Evolutionary conservation across 345 rosid species (phyloP).

Genomic region (Citrus hindsii): DNA sequence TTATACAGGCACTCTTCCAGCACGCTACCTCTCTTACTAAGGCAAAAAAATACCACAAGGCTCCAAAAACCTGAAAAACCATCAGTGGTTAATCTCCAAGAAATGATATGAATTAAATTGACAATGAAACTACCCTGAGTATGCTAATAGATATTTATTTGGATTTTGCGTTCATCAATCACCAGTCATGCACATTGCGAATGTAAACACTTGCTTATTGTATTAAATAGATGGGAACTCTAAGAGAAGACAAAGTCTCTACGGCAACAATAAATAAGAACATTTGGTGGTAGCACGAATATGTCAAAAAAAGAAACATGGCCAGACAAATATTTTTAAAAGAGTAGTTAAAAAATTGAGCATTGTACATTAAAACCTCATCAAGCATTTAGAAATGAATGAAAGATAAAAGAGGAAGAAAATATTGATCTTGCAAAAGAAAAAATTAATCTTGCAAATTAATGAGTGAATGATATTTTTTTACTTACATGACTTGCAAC

Average conservation of each 20-base stretch:
- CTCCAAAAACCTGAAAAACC: constrained; percentile 1
- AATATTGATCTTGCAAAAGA: too few species aligned
- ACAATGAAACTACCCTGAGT: too few species aligned
- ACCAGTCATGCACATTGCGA: too few species aligned
- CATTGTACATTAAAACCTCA: background rate
- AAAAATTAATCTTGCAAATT: too few species aligned
- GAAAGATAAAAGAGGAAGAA: background rate
- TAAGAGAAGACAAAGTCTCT: background rate
- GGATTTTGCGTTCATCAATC: too few species aligned
- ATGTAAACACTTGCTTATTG: too few species aligned
- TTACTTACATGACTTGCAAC: constrained; percentile 80
- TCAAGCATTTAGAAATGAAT: background rate
- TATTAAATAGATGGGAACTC: background rate
- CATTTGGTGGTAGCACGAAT: background rate
- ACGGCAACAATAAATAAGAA: background rate
- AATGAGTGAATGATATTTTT: background rate
- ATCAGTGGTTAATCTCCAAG: too few species aligned
- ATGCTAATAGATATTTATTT: too few species aligned
- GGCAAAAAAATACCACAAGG: constrained; percentile 32
- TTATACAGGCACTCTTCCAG: constrained; percentile 33
- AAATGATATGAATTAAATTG: too few species aligned
- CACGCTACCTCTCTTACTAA: background rate
- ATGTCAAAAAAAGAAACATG: background rate
- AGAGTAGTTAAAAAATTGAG: background rate
- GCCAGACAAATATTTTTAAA: background rate